Base-by-base conservation (phyloP, 2,329 filamentous ascomycete genomes). In the Alternaria viburni region DNA sequence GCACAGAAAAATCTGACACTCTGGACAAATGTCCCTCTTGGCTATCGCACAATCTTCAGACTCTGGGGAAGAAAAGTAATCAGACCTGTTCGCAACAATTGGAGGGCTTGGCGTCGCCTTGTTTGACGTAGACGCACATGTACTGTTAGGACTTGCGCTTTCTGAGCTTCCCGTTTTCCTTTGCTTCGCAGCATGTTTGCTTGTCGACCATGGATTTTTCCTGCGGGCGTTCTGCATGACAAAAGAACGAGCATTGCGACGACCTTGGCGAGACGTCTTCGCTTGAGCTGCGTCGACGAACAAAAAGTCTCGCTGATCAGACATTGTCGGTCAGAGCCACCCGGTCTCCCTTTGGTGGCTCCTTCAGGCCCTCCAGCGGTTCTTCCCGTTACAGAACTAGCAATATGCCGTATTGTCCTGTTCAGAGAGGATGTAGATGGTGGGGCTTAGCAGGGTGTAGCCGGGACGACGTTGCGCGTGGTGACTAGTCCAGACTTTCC, bases 191-290 rank as follows among this genome's bases (percentile, higher is more conserved):
- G 73, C 70, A 65, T 78, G 70, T 68, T 79, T 80, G 72, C 78
- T 80, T 41, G 78, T 80, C 3, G 77, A 80, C 78, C 78, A 80
- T 58, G 77, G 77, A 23, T 73, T 71, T 62, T 79, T 77, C 61
- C 74, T 76, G 25, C 78, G 70, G 25, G 77, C 78, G 54, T 76
- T 79, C 68, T 79, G 77, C 78, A 80, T 80, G 19, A 80, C 77
- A 68, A 79, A 80, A 45, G 78, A 79, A 58, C 78, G 77, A 72
- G 77, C 77, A 77, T 78, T 77, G 54, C 77, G 77, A 46, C 77
- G 77, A 46, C 77, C 77, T 72, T 79, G 76, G 65, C 75, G 72
- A 12, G 76, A 79, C 45, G 74, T 75, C 68, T 79, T 79, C 59
- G 76, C 74, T 66, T 79, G 74, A 50, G 75, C 76, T 15, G 77